Conservation (phyloP, 2,329 filamentous ascomycete species). For the Dichotomopilus funicola region DNA sequence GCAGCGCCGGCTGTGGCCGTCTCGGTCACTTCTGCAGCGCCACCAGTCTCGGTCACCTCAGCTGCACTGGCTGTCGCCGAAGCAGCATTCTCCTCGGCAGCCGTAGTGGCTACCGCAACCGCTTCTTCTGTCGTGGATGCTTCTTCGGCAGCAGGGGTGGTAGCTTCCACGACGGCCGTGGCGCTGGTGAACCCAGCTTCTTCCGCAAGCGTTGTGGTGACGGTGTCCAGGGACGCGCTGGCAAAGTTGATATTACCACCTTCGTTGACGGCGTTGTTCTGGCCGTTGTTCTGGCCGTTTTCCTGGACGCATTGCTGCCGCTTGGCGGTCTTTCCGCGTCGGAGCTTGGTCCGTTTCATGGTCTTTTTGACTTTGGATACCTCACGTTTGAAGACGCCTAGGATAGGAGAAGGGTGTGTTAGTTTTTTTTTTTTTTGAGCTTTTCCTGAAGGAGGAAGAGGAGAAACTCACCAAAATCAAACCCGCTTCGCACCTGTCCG, state of each 20-base stretch:
- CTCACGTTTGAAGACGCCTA: slow-evolving; percentile 29
- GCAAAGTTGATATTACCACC: slow-evolving; percentile 5
- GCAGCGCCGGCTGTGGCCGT: too few relatives aligned
- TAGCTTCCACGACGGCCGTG: not conserved
- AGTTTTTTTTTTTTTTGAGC: not conserved
- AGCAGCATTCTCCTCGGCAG: too few relatives aligned
- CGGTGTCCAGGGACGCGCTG: slow-evolving; percentile 1
- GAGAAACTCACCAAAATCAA: slow-evolving; percentile 19
- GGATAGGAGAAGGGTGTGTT: not conserved
- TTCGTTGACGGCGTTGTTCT: too few relatives aligned
- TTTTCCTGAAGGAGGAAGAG: not conserved
- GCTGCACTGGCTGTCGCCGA: too few relatives aligned
- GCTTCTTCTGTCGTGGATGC: not conserved
- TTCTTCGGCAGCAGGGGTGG: not conserved
- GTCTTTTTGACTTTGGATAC: slow-evolving; percentile 24
- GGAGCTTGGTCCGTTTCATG: slow-evolving; percentile 22
- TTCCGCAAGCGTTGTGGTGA: not conserved
- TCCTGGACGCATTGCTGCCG: slow-evolving; percentile 15
- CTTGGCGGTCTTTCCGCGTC: slow-evolving; percentile 22
- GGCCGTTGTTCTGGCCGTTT: too few relatives aligned
- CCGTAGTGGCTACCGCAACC: not conserved
- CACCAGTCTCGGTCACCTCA: too few relatives aligned
- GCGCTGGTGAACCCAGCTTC: slow-evolving; percentile 7
- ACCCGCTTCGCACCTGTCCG: slow-evolving; percentile 18
- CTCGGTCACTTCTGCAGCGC: too few relatives aligned